These are phyloP conservation scores for Heritiera fomes DNA, from an alignment of 345 rosid species.

Conservation along the genomic window DNA sequence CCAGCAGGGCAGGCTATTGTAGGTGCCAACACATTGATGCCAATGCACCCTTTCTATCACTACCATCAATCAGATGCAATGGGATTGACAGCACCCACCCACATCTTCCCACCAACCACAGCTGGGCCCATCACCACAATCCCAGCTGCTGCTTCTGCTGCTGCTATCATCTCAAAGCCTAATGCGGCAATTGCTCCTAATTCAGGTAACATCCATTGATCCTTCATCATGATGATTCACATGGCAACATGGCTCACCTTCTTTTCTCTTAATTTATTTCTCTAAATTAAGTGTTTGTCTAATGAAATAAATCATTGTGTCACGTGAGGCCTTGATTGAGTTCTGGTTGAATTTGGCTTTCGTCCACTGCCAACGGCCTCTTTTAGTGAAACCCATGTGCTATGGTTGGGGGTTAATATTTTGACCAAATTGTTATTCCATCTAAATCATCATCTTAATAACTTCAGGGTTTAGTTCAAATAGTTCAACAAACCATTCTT, in stretches of 20 bases:
- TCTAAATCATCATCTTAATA: background rate
- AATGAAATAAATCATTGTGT: constrained; percentile 43
- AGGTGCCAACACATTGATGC: constrained; percentile 77
- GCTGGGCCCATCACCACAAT: constrained; percentile 44
- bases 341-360: background rate
- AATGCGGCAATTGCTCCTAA: constrained; percentile 48
- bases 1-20: constrained; percentile 69
- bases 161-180: constrained; percentile 55
- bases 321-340: constrained; percentile 47
- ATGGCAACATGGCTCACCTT: constrained; percentile 15
- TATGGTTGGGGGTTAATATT: background rate
- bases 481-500: no score
- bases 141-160: constrained; percentile 27
- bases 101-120: constrained; percentile 46
- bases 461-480: no score
- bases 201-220: constrained; percentile 51
- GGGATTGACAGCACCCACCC: constrained; percentile 62
- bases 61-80: constrained; percentile 71
- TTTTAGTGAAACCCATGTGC: constrained; percentile 27
- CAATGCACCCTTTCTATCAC: constrained; percentile 76
- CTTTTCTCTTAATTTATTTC: no score
- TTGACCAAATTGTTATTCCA: background rate
- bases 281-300: background rate
- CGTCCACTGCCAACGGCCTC: constrained; percentile 34
- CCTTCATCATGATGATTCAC: constrained; percentile 24